phyloP scores from a whole-genome alignment of 23 red algal genomes.

The Chondrus crispus region DNA sequence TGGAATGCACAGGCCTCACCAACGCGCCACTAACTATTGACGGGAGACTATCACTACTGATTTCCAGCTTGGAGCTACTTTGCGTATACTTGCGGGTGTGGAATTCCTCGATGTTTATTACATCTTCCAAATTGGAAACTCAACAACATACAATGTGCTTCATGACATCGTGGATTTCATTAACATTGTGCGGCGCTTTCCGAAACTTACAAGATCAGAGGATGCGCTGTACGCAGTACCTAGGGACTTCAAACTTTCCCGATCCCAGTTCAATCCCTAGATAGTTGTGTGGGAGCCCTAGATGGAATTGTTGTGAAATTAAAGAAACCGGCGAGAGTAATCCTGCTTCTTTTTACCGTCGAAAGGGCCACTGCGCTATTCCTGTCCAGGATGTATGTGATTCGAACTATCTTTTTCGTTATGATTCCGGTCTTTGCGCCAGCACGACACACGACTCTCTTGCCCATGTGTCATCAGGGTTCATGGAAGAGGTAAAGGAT shows the following conservation, averaged over 20 bases:
- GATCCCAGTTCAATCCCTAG: neutral
- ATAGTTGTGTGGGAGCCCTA: constrained; percentile 11
- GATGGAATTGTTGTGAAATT: constrained; percentile 14
- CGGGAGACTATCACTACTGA: neutral
- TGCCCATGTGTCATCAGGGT: neutral
- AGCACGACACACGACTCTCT: neutral
- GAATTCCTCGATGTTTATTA: neutral
- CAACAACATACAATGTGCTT: neutral
- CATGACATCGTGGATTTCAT: neutral
- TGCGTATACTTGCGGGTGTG: neutral
- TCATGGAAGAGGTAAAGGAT: neutral
- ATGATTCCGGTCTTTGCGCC: neutral
- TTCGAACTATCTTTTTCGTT: neutral
- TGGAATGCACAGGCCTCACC: too few relatives aligned
- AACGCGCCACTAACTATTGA: too few relatives aligned
- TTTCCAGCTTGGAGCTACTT: neutral
- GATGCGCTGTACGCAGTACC: neutral
- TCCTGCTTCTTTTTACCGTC: neutral
- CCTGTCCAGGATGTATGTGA: constrained; percentile 16
- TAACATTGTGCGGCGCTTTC: neutral
- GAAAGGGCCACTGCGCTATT: neutral
- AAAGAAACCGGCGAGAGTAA: neutral
- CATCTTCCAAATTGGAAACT: neutral
- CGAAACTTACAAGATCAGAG: neutral
- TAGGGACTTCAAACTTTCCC: neutral